These are phyloP conservation scores for Shiraia sp. DNA, from an alignment of 2,329 filamentous ascomycete species.

Conservation along the genomic window DNA sequence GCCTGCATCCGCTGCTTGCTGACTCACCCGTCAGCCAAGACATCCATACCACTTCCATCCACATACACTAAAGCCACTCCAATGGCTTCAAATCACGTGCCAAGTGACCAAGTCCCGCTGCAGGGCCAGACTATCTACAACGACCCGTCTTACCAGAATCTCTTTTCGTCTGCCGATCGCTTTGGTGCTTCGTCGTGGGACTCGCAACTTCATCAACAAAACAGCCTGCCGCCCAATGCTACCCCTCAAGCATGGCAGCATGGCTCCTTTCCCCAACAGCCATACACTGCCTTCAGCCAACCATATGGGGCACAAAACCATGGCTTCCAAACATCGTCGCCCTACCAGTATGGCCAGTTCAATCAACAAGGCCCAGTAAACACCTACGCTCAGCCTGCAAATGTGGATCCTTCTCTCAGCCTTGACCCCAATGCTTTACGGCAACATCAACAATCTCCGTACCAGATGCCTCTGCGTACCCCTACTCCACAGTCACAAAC, in stretches of 20 bases:
- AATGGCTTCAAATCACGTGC: constrained; percentile 46
- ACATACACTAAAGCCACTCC: constrained; percentile 11
- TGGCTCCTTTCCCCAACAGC: constrained; percentile 29
- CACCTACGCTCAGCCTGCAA: constrained; percentile 30
- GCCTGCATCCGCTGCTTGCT: constrained; percentile 11
- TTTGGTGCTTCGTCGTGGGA: constrained; percentile 37
- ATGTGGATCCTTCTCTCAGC: constrained; percentile 33
- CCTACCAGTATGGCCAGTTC: constrained; percentile 41
- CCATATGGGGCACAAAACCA: constrained; percentile 28
- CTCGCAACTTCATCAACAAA: constrained; percentile 30
- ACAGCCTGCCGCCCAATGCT: constrained; percentile 21
- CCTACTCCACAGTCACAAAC: constrained; percentile 27
- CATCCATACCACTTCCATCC: too few relatives aligned
- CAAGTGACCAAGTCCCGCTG: constrained; percentile 35
- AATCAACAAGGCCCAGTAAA: constrained; percentile 22
- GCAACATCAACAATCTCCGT: constrained; percentile 39
- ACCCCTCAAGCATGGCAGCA: constrained; percentile 32
- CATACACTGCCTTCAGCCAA: constrained; percentile 27
- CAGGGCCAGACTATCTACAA: constrained; percentile 40
- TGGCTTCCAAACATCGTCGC: constrained; percentile 31
- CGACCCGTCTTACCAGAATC: constrained; percentile 34
- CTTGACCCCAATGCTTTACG: constrained; percentile 28
- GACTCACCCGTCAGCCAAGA: constrained; percentile 17
- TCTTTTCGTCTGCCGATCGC: constrained; percentile 36
- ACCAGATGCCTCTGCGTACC: constrained; percentile 29